Evolutionary conservation across 805 yeast genomes (phyloP), one percentile per base, ranked within the genome.

Genomic region (Starmerella tilneyi): DNA sequence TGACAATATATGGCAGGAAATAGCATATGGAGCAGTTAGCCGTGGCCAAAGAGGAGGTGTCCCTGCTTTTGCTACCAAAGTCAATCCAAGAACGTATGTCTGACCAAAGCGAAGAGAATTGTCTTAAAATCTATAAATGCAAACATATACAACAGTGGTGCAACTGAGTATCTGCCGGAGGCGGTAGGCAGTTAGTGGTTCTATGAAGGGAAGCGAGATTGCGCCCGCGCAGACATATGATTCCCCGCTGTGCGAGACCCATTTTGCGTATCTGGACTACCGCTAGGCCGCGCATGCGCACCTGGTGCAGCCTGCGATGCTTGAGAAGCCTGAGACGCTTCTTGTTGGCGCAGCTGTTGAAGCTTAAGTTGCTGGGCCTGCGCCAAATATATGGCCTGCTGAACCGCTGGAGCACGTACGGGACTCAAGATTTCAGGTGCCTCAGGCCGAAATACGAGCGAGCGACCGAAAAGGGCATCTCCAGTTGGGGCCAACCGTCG

Each of bases 381-480:
- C 8, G 53, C 43, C 26, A 55, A 4, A 15, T 47, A 46, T 24
- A 52, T 45, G 15, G 60, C 51, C 26, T 62, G 58, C 49, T 59
- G 64, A 20, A 59, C 51, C 3, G 61, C 54, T 5, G 62, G 63
- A 6, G 66, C 61, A n/a, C 64, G 54, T 37, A 62, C 52, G 31
- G 56, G 57, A 33, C 51, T 56, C 24, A 55, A 40, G n/a, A 81
- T 77, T 31, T 75, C 74, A 2, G 86, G 73, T 32, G 75, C 74
- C 49, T 79, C 92, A 12, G 84, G 75, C 59, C 82, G 81, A 46
- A 83, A 74, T 39, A 79, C 74, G 1, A 84, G 81, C 38, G 86
- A 77, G 44, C 92, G 71, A n/a, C 92, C 88, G 59, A 79, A 81
- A 41, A 82, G 65, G 74, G 74, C 46, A 69, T 70, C 45, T 13